Evolutionary conservation across 129 eudicot genomes (phyloP).

Genomic region (Silybum marianum): DNA sequence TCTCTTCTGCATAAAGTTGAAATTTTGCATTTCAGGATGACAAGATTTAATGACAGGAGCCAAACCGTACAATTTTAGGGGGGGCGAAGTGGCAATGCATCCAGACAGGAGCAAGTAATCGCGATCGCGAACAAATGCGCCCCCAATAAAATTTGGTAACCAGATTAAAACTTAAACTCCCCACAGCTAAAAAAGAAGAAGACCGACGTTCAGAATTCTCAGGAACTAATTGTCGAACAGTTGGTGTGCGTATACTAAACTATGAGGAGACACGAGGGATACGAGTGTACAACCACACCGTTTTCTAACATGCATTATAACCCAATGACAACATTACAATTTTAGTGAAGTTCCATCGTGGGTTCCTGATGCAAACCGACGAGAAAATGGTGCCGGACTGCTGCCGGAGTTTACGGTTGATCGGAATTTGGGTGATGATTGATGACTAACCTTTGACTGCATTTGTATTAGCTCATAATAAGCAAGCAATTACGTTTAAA

Average conservation of each 20-base stretch:
- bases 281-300: neutral
- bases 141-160: neutral
- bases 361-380: neutral
- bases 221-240: constrained; percentile 17
- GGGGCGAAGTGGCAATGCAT: neutral
- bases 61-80: neutral
- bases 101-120: neutral
- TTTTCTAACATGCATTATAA: neutral
- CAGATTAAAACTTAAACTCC: neutral
- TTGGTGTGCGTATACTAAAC: neutral
- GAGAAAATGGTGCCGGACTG: neutral
- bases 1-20: too few relatives aligned
- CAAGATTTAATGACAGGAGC: neutral
- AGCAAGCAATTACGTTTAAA: neutral
- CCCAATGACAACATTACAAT: neutral
- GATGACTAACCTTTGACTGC: neutral
- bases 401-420: neutral
- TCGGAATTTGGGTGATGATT: neutral
- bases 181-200: neutral
- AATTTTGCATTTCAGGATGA: too few relatives aligned
- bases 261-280: neutral
- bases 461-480: neutral
- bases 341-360: neutral
- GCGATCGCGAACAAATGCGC: neutral
- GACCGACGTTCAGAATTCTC: neutral